Percentiles rank a stretch among this genome's conserved stretches.
These are phyloP conservation scores for Candida frijolesensis DNA, from an alignment of 1,139 yeast species.

Conservation along the genomic window DNA sequence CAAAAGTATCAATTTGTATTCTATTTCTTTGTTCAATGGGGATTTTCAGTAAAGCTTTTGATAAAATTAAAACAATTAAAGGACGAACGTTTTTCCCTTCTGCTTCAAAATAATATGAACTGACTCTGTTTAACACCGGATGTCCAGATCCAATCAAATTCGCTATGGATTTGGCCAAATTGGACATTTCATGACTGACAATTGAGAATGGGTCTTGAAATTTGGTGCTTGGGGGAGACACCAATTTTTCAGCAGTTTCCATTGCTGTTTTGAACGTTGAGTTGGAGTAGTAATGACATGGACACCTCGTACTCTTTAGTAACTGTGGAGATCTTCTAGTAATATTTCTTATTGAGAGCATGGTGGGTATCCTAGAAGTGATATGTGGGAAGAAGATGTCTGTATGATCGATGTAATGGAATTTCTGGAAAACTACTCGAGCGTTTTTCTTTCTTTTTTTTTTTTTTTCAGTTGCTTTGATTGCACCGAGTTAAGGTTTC, in stretches of 20 bases:
- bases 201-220: slow-evolving; percentile 80
- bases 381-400: too few relatives aligned
- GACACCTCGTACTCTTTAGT: background rate
- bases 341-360: slow-evolving; percentile 1
- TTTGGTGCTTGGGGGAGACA: slow-evolving; percentile 63
- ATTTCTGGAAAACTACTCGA: too few relatives aligned
- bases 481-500: too few relatives aligned
- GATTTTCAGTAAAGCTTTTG: slow-evolving; percentile 78
- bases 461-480: too few relatives aligned
- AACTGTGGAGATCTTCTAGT: background rate
- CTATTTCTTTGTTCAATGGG: slow-evolving; percentile 72
- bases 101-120: slow-evolving; percentile 91
- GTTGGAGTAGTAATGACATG: background rate
- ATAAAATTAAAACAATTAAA: slow-evolving; percentile 75
- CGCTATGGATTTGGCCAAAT: slow-evolving; percentile 84
- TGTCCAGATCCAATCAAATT: slow-evolving; percentile 88
- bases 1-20: slow-evolving; percentile 58
- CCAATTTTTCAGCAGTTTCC: slow-evolving; percentile 77
- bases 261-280: slow-evolving; percentile 57
- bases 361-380: background rate
- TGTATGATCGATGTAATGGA: too few relatives aligned
- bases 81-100: slow-evolving; percentile 98
- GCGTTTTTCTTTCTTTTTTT: too few relatives aligned
- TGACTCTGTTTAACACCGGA: slow-evolving; percentile 86
- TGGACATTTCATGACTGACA: slow-evolving; percentile 95